Evolutionary conservation across 306 rosid genomes (phyloP), one percentile per base, ranked within the genome.

Genomic region (Vigna hirtella): DNA sequence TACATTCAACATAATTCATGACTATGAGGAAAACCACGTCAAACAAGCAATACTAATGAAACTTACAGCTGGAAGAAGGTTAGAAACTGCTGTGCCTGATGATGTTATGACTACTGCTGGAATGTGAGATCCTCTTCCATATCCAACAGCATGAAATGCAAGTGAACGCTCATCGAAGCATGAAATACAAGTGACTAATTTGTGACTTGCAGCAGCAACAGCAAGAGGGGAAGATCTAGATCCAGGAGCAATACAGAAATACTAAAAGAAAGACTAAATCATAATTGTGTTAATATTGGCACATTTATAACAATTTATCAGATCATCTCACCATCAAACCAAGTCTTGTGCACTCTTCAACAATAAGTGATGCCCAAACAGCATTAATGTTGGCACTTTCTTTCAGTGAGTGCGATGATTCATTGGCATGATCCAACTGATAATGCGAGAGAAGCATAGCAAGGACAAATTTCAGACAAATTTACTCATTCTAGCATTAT

Each of bases 191-290:
- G 97, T 89, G 83, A 89, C 65, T 52, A 83, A 80, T 45, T 89
- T 90, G 84, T 94, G 97, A 73, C 85, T 87, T 62, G 98, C 86
- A 81, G 98, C 98, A 80, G 98, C 98, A 82, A 95, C 83, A 81
- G 98, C 96, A 82, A 95, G 98, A 57, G 98, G 98, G 79, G 97
- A 90, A 79, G 98, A 95, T 79, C 98, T 93, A 61, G 98, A 95
- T 72, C 98, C 98, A 53, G 98, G 98, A 68, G 98, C 97, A 83
- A 95, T 70, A 86, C 97, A 95, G 85, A 95, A 92, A 87, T 95
- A 95, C 98, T 95, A 81, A 72, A 88, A 85, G 47, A 73, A 86
- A 85, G 68, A 83, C 79, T 58, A 72, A 76, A 86, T 88, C 77
- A 91, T 86, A 85, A 62, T 43, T 77, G 66, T 38, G 9, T 30